Base-by-base conservation (phyloP, 208 protist species). In the Blastocrithidia nonstop region DNA sequence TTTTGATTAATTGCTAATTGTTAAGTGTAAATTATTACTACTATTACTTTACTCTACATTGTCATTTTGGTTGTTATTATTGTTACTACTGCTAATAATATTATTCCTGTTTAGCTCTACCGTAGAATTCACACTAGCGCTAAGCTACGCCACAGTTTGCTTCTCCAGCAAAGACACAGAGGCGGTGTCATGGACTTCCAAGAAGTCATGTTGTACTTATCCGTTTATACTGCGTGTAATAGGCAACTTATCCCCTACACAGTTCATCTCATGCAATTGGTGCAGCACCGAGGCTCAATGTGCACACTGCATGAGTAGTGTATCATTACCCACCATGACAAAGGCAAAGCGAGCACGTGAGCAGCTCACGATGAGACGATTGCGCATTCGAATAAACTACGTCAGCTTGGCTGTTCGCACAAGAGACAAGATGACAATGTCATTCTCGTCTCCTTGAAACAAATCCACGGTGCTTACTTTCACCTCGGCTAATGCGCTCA, bases 381-480 rank as follows among this genome's bases (percentile, higher is more conserved):
- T 95, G 9, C 71, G 61, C 39, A 82, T 89, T 21, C 71, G 65
- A 37, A 97, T 69, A 48, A 98, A 98, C 26, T 96, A 93, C 17
- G 95, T 96, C 51, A 91, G 45, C 40, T 69, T 72, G 53, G 94
- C 91, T 25, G 83, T 95, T 2, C 95, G 81, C 28, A 97, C 92
- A 20, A 96, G 50, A 2, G 88, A 96, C 22, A 97, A 50, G 38
- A 98, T 72, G 9, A 98, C 76, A 21, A 97, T 47, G 40, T 97
- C 86, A 38, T 88, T 88, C 66, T 97, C 94, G 43, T 96, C 86
- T 15, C 95, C 94, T 49, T 98, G 95, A 66, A 83, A 97, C 16
- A 93, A 79, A 64, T 97, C 94, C 4, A 98, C 82, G 23, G 94
- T 97, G 44, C 68, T 72, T 29, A 96, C 75, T 1, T 54, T 63